Conservation (phyloP, 179 eudicot genomes). For the Amaranthus tricolor region DNA sequence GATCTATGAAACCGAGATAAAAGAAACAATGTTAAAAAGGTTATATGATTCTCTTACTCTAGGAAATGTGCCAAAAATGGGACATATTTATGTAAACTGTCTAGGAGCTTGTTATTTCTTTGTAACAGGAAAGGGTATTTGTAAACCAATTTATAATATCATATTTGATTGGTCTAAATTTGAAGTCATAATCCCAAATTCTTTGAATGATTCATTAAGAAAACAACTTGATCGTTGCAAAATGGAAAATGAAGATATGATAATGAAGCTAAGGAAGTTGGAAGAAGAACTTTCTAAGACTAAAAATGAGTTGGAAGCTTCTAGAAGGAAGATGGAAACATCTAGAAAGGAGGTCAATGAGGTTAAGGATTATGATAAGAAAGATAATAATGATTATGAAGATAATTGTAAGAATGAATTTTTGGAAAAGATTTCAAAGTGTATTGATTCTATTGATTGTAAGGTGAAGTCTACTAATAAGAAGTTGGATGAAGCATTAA, state of each 20-base stretch:
- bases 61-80: slow-evolving; percentile 23
- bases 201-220: slow-evolving; percentile 17
- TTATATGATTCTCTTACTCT: slow-evolving; percentile 24
- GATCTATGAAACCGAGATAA: slow-evolving; percentile 27
- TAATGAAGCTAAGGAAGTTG: neutral
- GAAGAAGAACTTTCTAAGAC: slow-evolving; percentile 15
- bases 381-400: slow-evolving; percentile 6
- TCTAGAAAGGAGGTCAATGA: slow-evolving; percentile 16
- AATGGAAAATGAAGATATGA: slow-evolving; percentile 14
- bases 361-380: neutral
- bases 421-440: slow-evolving; percentile 10
- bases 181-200: slow-evolving; percentile 26
- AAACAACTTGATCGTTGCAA: slow-evolving; percentile 7
- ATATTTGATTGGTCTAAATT: slow-evolving; percentile 36
- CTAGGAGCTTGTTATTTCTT: slow-evolving; percentile 26
- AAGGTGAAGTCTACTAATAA: slow-evolving; percentile 26
- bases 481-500: slow-evolving; percentile 25
- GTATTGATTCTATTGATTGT: slow-evolving; percentile 18
- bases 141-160: slow-evolving; percentile 22
- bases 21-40: slow-evolving; percentile 11
- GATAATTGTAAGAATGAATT: neutral
- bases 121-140: slow-evolving; percentile 15
- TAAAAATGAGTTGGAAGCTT: slow-evolving; percentile 21
- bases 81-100: slow-evolving; percentile 20
- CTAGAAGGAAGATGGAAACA: slow-evolving; percentile 10